Evolutionary conservation across 2,329 filamentous ascomycete genomes (phyloP), one percentile per base, ranked within the genome.

Genomic region (Pestalotiopsis sp.): DNA sequence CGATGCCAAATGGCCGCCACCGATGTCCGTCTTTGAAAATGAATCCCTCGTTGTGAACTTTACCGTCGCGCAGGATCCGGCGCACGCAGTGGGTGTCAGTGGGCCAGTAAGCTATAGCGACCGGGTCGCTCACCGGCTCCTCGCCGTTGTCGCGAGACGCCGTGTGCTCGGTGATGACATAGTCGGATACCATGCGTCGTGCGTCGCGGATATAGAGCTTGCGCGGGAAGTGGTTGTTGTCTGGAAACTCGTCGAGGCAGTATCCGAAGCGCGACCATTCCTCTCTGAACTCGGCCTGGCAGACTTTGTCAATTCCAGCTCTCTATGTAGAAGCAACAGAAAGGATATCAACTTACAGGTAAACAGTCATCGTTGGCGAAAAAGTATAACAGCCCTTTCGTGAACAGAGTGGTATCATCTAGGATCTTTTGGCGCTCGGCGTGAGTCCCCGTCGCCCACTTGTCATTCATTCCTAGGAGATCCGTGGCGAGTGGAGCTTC

Each of bases 191-290:
- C 74, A 76, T 73, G 62, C 72, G 73, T n/a, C 76, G 68, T 17
- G 70, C 73, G 39, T 77, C 76, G 12, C 75, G 75, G 31, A 77
- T 72, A 68, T 77, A 77, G 23, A 77, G 68, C 61, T 75, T 68
- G 38, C 73, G 66, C 4, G 75, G 75, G 52, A 75, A 77, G 67
- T 75, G 66, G 17, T 66, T 70, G 62, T 77, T 76, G 41, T 72
- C 71, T 1, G 66, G 68, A 66, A 75, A 77, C 70, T 77, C 74
- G 36, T 77, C 75, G 38, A 68, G 70, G 60, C 69, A 73, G 59
- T 75, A 75, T 4, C 76, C 75, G 59, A 70, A 72, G 6, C 69
- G 64, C 17, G 67, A 71, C 71, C 72, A 75, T 41, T 72, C 66
- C 27, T 67, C 68, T 36, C 72, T 58, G 41, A 68, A 38, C 27